Conservation (phyloP, 352 stramenopile species). For the Achlya hypogyna region DNA sequence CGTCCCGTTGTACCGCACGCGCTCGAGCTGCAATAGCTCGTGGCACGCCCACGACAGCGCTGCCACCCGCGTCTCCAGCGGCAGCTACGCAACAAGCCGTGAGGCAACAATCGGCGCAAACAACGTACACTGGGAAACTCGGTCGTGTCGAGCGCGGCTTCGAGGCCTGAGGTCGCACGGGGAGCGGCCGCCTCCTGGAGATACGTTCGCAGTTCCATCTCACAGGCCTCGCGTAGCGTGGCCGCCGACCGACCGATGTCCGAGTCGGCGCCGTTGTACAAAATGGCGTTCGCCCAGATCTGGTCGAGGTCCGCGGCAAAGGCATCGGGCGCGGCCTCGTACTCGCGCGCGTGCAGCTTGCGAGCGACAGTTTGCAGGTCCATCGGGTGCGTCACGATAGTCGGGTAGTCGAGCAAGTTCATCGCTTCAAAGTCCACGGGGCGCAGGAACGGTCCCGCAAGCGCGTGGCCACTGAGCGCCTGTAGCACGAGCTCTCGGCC, state of each 20-base stretch:
- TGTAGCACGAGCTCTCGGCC: slow-evolving; percentile 73
- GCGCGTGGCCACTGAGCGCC: slow-evolving; percentile 75
- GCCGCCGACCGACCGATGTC: neutral
- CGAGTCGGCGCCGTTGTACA: slow-evolving; percentile 1
- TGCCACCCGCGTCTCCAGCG: slow-evolving; percentile 47
- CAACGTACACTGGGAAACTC: neutral
- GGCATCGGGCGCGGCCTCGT: slow-evolving; percentile 33
- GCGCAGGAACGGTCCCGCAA: slow-evolving; percentile 67
- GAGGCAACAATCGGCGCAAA: neutral
- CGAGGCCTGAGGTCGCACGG: neutral
- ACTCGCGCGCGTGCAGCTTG: slow-evolving; percentile 50
- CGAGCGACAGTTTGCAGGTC: slow-evolving; percentile 81
- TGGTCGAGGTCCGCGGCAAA: neutral
- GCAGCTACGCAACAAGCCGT: slow-evolving; percentile 25
- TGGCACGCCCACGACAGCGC: slow-evolving; percentile 57
- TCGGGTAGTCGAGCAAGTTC: slow-evolving; percentile 74
- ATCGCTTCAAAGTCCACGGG: slow-evolving; percentile 73
- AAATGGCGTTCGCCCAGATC: slow-evolving; percentile 2
- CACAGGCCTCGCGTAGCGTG: neutral
- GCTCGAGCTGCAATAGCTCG: slow-evolving; percentile 52
- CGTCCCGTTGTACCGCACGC: slow-evolving; percentile 26
- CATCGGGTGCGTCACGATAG: slow-evolving; percentile 83
- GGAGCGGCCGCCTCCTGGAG: neutral
- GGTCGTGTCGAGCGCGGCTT: neutral
- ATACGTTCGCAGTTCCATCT: neutral